Percentiles rank a stretch among this genome's conserved stretches.
These are phyloP conservation scores for Saraca asoca DNA, from an alignment of 331 rosid species.

Conservation along the genomic window DNA sequence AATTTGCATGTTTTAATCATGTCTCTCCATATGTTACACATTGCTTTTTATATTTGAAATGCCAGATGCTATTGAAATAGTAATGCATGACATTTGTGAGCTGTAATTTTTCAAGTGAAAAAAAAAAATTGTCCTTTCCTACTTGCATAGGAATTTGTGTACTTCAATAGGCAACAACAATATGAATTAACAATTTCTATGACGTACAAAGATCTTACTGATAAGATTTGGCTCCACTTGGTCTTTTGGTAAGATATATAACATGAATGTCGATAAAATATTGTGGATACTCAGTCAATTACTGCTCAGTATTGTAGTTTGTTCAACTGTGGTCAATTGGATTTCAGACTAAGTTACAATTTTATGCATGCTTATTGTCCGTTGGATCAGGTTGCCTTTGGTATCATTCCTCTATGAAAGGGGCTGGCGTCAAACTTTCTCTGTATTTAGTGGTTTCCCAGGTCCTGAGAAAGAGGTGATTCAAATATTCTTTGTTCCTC, in stretches of 20 bases:
- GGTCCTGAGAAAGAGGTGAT: conserved; percentile 94
- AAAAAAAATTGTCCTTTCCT: neutral
- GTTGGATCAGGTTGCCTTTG: conserved; percentile 69
- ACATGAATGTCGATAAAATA: conserved; percentile 7
- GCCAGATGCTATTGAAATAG: neutral
- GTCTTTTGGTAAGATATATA: neutral
- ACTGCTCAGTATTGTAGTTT: neutral
- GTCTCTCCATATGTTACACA: neutral
- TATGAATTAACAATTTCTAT: neutral
- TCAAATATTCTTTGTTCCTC: conserved; percentile 8
- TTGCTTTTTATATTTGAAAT: conserved; percentile 6
- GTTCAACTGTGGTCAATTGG: conserved; percentile 13
- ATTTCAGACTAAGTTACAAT: conserved; percentile 25
- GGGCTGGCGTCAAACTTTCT: conserved; percentile 93
- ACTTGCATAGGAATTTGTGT: neutral
- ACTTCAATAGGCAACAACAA: neutral
- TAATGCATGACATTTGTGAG: neutral
- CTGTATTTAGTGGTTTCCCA: conserved; percentile 73
- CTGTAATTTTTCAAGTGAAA: neutral
- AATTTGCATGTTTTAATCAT: neutral
- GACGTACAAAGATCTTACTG: too few species aligned
- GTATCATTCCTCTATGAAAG: conserved; percentile 85
- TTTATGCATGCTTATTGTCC: conserved; percentile 30
- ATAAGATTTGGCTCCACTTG: too few species aligned
- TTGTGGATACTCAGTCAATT: neutral